Base-by-base conservation (phyloP, 257 asterid species). In the Petrea volubilis region DNA sequence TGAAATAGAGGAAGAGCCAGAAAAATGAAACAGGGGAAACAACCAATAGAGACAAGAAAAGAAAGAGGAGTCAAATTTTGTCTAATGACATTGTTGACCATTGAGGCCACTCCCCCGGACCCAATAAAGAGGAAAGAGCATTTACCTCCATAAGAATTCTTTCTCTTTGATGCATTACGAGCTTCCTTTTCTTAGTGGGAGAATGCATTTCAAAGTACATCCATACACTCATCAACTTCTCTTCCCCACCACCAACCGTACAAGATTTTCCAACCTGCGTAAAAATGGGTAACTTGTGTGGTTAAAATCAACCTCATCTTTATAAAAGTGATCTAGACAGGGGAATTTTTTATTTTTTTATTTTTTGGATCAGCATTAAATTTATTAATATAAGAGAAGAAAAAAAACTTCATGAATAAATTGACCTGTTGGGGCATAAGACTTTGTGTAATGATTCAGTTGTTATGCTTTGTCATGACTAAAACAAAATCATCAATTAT, bases 31-130 rank as follows among this genome's bases (percentile, higher is more conserved):
- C 75, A 79, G 76, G 53, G 71, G 65, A 73, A 77, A 73, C 28
- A 81, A 80, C 79, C 77, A 67, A 28, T 57, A 71, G 73, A 83
- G 96, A 90, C 96, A 93, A 73, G 92, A 88, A 86, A 79, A 79
- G 90, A 86, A 84, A 81, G 72, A 76, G 72, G 81, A 75, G 92
- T 93, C 96, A 82, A 86, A 61, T 70, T 75, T 57, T 80, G 84
- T 72, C 70, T 89, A 64, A 93, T 93, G 85, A 77, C 63, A 76
- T 81, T 78, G 74, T 86, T 87, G 96, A 87, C 87, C 81, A 83
- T 61, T 77, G 61, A 67, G 84, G 81, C 96, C 91, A 84, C 93
- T 89, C 83, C 75, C 74, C 63, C 77, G 62, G 80, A 75, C 79
- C 88, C 86, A 77, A 78, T 67, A 75, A 80, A 82, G 64, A 80